These are phyloP conservation scores for Brassica juncea DNA, from an alignment of 345 rosid species.

Conservation along the genomic window DNA sequence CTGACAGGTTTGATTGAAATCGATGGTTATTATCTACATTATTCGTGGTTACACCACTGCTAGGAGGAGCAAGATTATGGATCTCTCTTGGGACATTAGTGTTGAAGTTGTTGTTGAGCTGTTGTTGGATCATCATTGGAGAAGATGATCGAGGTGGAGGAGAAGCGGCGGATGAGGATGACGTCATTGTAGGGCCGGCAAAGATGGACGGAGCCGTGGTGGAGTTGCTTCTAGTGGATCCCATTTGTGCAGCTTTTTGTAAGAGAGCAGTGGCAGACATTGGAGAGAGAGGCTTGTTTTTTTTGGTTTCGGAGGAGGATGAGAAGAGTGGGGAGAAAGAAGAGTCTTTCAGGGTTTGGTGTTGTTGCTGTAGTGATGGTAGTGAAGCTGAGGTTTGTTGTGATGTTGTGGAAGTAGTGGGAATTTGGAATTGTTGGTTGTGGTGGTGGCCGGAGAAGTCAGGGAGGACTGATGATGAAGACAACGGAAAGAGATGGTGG, in stretches of 20 bases:
- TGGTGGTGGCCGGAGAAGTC: constrained; percentile 47
- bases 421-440: constrained; percentile 42
- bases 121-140: constrained; percentile 41
- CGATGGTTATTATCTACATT: constrained; percentile 29
- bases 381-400: constrained; percentile 32
- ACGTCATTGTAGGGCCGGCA: constrained; percentile 44
- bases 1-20: constrained; percentile 30
- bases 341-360: constrained; percentile 39
- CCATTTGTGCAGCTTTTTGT: constrained; percentile 96
- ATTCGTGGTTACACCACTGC: constrained; percentile 25
- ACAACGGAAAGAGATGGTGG: constrained; percentile 50
- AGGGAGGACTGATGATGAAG: constrained; percentile 45
- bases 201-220: constrained; percentile 47
- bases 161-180: constrained; percentile 54
- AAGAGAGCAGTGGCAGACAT: constrained; percentile 94
- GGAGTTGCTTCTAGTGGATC: constrained; percentile 75
- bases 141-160: constrained; percentile 32
- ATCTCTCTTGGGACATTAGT: constrained; percentile 30
- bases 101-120: constrained; percentile 37
- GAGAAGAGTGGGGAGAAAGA: constrained; percentile 40
- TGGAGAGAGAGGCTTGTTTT: constrained; percentile 50
- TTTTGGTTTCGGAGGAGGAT: constrained; percentile 45
- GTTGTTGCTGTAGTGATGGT: constrained; percentile 32
- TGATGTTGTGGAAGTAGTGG: constrained; percentile 39
- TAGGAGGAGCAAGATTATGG: constrained; percentile 37